Percentiles rank a stretch among this genome's conserved stretches.
phyloP scores from a whole-genome alignment of 768 basidiomycete genomes.

The Paxillus involutus region DNA sequence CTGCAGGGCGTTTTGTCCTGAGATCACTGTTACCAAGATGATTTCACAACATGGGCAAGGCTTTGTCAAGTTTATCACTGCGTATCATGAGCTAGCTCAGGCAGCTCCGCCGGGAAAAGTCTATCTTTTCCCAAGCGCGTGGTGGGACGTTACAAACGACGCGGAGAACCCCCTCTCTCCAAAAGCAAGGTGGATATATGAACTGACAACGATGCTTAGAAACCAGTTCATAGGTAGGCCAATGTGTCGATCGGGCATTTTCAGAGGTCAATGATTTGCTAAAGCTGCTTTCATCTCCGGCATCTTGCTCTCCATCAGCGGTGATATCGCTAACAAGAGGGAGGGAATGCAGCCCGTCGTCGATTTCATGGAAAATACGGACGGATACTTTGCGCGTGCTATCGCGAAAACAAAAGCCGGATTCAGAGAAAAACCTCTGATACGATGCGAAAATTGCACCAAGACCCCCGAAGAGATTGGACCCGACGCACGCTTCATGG shows the following conservation, averaged over 20 bases:
- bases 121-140: constrained; percentile 14
- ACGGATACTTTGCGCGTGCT: not conserved
- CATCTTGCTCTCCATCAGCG: constrained; percentile 2
- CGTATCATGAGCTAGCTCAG: not conserved
- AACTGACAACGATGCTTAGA: constrained; percentile 10
- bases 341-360: constrained; percentile 2
- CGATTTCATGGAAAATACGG: constrained; percentile 4
- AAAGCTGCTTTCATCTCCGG: constrained; percentile 8
- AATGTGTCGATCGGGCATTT: no score
- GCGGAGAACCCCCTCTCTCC: not conserved
- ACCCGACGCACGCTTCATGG: constrained; percentile 16
- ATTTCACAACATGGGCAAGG: constrained; percentile 5
- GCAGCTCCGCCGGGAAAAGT: constrained; percentile 2
- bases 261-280: not conserved
- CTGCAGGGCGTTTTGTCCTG: constrained; percentile 18
- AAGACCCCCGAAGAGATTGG: constrained; percentile 17
- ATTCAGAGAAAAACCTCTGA: constrained; percentile 15
- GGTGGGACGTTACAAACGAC: constrained; percentile 15
- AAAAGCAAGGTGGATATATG: constrained; percentile 3
- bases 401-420: not conserved
- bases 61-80: constrained; percentile 2
- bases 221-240: constrained; percentile 19
- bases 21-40: constrained; percentile 10
- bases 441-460: constrained; percentile 23
- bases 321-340: not conserved